phyloP scores from a whole-genome alignment of 2,329 filamentous ascomycete genomes.

The Thielaviopsis punctulata region DNA sequence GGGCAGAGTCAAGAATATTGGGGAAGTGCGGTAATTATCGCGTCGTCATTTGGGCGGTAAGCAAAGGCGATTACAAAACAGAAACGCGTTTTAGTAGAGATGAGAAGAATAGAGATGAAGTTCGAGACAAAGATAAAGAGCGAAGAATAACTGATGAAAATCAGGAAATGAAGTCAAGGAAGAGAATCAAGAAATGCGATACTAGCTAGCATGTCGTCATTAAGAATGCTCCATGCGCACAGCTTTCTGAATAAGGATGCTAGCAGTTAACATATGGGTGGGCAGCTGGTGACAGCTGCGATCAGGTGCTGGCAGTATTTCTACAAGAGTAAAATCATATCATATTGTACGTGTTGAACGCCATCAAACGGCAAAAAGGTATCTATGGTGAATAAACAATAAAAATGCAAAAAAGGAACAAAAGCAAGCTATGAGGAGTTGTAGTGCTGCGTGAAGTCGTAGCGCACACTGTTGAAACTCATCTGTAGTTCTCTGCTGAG shows the following conservation, averaged over 20 bases:
- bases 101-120: background rate
- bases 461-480: constrained; percentile 22
- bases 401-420: background rate
- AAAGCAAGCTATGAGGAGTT: constrained; percentile 10
- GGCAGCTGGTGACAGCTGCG: background rate
- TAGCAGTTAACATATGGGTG: background rate
- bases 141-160: background rate
- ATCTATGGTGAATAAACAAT: constrained; percentile 1
- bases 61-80: no score
- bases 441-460: constrained; percentile 30
- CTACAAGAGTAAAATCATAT: background rate
- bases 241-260: background rate
- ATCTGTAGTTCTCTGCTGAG: constrained; percentile 21
- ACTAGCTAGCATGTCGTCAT: background rate
- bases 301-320: no score
- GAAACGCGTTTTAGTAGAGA: background rate
- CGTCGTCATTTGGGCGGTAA: no score
- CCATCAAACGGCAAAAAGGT: background rate
- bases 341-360: constrained; percentile 1
- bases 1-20: background rate
- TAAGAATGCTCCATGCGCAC: background rate
- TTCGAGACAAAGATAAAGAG: background rate
- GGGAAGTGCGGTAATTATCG: background rate
- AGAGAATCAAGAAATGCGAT: background rate
- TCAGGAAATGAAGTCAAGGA: background rate